Base-by-base conservation (phyloP, 2,329 filamentous ascomycete species). In the Neurospora crassa region DNA sequence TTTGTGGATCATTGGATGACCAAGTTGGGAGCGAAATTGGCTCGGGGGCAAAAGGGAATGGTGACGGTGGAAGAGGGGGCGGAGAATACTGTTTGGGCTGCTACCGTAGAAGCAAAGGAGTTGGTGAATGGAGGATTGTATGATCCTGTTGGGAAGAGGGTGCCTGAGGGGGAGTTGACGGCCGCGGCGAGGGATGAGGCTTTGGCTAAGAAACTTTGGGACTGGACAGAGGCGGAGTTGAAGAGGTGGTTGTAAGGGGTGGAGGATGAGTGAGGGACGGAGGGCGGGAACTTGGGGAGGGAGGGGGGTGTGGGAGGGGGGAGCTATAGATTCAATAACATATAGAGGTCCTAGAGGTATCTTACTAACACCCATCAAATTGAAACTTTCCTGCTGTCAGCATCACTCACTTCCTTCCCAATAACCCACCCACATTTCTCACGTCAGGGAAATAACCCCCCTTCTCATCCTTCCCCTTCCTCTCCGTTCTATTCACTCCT, bases 401-500 rank as follows among this genome's bases (percentile, higher is more conserved):
- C 53, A 1, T 43, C 69, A 1, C 16, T 45, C 10, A 59, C 67
- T 42, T 12, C 67, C 47, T 34, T 14, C 24, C 53, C 53, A 63
- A 63, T 3, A 63, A 59, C 45, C 24, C 69, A 68, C 37, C 59
- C 63, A 29, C 45, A 18, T 14, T 24, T 14, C 18, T 20, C 41
- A 45, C 29, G 8, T 68, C 42, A n/a, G 76, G 72, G 0, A 81
- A 73, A 70, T 89, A 86, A 45, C 79, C 79, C 24, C 89, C 89
- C 20, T 84, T 79, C 1, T 90, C 87, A 72, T 90, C 89, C 77
- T 88, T 90, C 69, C 90, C 89, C 42, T 86, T 82, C 10, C 90
- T 83, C 82, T 92, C 90, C 63, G 85, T 82, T 12, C 89, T 84
- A 81, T 90, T 92, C 75, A 90, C 77, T 37, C 89, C 90, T 77